These are phyloP conservation scores for Colletotrichum horii DNA, from an alignment of 2,329 filamentous ascomycete species.

Conservation along the genomic window DNA sequence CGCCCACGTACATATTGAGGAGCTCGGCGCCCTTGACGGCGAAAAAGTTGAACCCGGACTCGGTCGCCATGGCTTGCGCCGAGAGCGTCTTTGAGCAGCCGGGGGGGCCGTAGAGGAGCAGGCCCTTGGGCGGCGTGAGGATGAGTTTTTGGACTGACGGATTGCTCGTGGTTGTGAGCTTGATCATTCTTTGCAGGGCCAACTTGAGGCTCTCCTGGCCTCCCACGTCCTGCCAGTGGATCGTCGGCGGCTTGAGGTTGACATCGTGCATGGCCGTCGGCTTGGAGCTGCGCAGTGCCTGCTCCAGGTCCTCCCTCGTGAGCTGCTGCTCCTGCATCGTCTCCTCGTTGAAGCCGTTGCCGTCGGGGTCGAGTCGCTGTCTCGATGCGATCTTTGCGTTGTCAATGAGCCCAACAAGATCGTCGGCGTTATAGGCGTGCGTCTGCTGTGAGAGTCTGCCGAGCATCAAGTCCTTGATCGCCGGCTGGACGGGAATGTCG, in stretches of 20 bases:
- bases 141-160: conserved; percentile 39
- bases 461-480: conserved; percentile 57
- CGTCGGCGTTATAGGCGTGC: conserved; percentile 84
- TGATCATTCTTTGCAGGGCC: conserved; percentile 57
- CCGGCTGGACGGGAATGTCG: conserved; percentile 49
- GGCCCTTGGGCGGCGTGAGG: conserved; percentile 73
- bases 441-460: conserved; percentile 73
- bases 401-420: conserved; percentile 69
- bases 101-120: conserved; percentile 89
- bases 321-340: conserved; percentile 30
- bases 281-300: conserved; percentile 71
- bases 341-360: conserved; percentile 24
- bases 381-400: conserved; percentile 35
- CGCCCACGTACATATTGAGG: conserved; percentile 96
- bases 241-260: conserved; percentile 84
- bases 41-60: conserved; percentile 91
- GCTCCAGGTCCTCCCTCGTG: conserved; percentile 59
- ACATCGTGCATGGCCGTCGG: conserved; percentile 90
- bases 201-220: conserved; percentile 80
- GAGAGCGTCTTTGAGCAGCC: conserved; percentile 95
- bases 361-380: conserved; percentile 32
- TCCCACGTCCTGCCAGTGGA: conserved; percentile 87
- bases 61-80: conserved; percentile 89
- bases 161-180: conserved; percentile 37
- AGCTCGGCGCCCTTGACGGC: conserved; percentile 93